Evolutionary conservation across 2,329 filamentous ascomycete genomes (phyloP).

Genomic region (Penicillium corylophilum): DNA sequence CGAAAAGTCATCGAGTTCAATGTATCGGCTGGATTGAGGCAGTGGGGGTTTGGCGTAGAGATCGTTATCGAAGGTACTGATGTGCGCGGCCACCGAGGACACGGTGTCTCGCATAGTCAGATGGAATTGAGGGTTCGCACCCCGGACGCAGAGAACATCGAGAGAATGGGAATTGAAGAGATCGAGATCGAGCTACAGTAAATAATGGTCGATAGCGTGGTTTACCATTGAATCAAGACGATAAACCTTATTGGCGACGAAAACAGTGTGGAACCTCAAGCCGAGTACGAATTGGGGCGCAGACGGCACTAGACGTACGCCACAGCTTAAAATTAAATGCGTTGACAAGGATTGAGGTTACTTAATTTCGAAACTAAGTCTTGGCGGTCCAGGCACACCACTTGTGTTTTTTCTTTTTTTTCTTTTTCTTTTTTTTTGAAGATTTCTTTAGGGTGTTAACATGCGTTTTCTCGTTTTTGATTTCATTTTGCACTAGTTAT

Average conservation of each 20-base stretch:
- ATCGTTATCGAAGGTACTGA: background rate
- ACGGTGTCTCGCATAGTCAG: background rate
- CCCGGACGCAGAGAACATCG: background rate
- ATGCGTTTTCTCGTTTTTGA: too few species aligned
- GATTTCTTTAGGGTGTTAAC: too few species aligned
- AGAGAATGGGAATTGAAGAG: background rate
- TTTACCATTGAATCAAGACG: background rate
- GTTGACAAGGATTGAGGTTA: background rate
- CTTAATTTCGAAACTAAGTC: background rate
- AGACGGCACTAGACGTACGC: background rate
- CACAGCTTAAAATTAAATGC: background rate
- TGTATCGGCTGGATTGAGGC: constrained; percentile 7
- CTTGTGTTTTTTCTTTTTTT: too few species aligned
- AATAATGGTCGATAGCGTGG: background rate
- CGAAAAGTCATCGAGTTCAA: constrained; percentile 13
- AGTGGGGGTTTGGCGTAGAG: background rate
- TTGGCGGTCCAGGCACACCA: background rate
- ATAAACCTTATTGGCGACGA: background rate
- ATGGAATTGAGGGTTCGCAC: too few species aligned
- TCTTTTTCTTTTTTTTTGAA: too few species aligned
- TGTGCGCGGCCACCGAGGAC: background rate
- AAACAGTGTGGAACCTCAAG: background rate
- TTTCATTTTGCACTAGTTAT: background rate
- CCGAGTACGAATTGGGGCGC: background rate
- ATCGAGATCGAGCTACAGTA: background rate